Evolutionary conservation across 2,329 filamentous ascomycete genomes (phyloP).

Genomic region (Aspergillus ruber): DNA sequence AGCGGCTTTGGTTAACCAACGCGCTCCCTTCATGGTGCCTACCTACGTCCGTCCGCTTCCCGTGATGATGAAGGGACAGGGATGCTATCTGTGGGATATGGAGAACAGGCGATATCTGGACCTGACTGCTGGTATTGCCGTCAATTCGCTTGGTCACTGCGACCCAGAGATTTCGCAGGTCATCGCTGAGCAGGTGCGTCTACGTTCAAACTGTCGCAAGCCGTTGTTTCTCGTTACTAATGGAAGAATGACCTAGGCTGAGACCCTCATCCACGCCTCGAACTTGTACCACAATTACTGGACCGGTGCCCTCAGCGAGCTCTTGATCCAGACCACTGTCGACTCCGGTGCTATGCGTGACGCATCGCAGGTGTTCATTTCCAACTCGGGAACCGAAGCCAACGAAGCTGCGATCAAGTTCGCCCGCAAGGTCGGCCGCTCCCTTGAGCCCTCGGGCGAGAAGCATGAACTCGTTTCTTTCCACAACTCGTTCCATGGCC

Average conservation of each 20-base stretch:
- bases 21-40: constrained; percentile 85
- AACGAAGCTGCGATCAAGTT: constrained; percentile 99
- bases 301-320: constrained; percentile 81
- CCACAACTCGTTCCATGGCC: constrained; percentile 86
- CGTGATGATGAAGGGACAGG: constrained; percentile 82
- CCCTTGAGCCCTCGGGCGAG: constrained; percentile 59
- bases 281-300: constrained; percentile 97
- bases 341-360: constrained; percentile 76
- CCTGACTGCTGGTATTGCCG: constrained; percentile 92
- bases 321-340: constrained; percentile 73
- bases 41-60: constrained; percentile 88
- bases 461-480: constrained; percentile 90
- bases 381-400: constrained; percentile 93
- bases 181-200: constrained; percentile 65
- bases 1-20: constrained; percentile 64
- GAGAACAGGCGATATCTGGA: constrained; percentile 88
- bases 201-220: neutral
- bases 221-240: constrained; percentile 3
- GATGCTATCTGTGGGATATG: constrained; percentile 82
- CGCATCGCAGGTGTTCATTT: constrained; percentile 77
- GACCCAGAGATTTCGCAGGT: constrained; percentile 71
- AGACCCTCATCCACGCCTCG: constrained; percentile 80
- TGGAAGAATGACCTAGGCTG: constrained; percentile 37
- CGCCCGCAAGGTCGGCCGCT: constrained; percentile 81
- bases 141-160: constrained; percentile 86